These are phyloP conservation scores for Podaxis mareebaensis DNA, from an alignment of 768 basidiomycete species.

Conservation along the genomic window DNA sequence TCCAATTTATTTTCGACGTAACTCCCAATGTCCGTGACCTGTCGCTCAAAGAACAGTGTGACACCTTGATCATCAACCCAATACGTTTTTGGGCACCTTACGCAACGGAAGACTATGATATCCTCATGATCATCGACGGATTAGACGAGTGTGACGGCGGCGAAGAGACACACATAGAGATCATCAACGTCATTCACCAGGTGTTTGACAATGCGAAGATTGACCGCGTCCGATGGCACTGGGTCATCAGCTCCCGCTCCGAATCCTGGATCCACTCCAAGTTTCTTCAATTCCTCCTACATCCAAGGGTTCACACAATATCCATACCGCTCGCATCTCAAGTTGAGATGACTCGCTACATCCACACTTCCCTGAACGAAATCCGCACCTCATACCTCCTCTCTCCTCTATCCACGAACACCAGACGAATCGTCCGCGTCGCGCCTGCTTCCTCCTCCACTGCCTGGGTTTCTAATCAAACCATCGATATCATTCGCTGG, in stretches of 20 bases:
- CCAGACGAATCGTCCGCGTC: neutral
- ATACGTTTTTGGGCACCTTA: neutral
- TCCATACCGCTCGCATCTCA: neutral
- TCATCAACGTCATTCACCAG: constrained; percentile 5
- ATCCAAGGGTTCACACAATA: neutral
- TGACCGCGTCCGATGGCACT: neutral
- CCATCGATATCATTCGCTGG: neutral
- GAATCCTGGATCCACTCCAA: constrained; percentile 8
- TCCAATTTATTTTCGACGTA: neutral
- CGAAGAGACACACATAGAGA: neutral
- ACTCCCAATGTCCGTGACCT: neutral
- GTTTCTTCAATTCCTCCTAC: neutral
- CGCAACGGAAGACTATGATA: neutral
- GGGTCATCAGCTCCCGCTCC: constrained; percentile 3
- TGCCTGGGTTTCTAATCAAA: neutral
- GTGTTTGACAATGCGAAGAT: neutral
- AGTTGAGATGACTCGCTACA: neutral
- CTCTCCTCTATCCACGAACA: neutral
- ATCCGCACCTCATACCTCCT: neutral
- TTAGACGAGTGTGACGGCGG: constrained; percentile 1
- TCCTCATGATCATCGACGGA: constrained; percentile 5
- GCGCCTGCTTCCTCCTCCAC: neutral
- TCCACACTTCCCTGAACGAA: neutral
- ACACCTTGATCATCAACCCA: neutral
- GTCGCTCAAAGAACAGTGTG: neutral